Conservation (phyloP, 2,329 filamentous ascomycete species). For the Verticillium tricorpus region DNA sequence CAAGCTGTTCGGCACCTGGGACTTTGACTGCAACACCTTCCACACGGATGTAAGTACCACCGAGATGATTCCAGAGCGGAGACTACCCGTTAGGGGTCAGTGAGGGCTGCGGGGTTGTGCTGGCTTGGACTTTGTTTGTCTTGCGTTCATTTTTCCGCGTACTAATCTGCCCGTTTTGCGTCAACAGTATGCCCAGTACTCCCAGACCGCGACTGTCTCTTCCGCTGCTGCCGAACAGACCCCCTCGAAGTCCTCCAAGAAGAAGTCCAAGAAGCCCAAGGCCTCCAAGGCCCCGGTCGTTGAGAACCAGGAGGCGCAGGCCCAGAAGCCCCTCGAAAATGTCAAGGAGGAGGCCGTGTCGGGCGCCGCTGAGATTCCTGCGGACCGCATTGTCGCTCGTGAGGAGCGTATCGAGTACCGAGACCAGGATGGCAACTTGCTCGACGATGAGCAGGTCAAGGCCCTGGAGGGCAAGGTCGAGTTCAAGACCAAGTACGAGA, state of each 20-base stretch:
- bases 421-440: slow-evolving; percentile 86
- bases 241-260: background rate
- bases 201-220: slow-evolving; percentile 4
- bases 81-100: slow-evolving; percentile 21
- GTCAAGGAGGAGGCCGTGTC: slow-evolving; percentile 33
- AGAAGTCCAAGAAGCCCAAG: background rate
- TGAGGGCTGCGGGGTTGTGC: slow-evolving; percentile 1
- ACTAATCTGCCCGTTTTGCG: background rate
- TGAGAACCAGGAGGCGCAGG: slow-evolving; percentile 1
- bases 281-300: background rate
- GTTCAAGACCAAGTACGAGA: slow-evolving; percentile 94
- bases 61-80: slow-evolving; percentile 29
- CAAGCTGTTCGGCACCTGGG: slow-evolving; percentile 87
- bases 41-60: slow-evolving; percentile 69
- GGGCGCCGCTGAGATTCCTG: slow-evolving; percentile 42
- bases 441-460: slow-evolving; percentile 79
- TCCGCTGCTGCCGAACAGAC: slow-evolving; percentile 2
- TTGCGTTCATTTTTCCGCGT: background rate
- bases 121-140: background rate
- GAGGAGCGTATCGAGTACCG: slow-evolving; percentile 92
- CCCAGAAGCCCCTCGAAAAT: slow-evolving; percentile 20
- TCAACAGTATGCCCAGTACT: slow-evolving; percentile 10
- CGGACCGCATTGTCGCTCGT: slow-evolving; percentile 44
- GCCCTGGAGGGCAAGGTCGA: slow-evolving; percentile 86
- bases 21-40: slow-evolving; percentile 98